Percentiles rank a stretch among this genome's conserved stretches.
These are phyloP conservation scores for Entonaema liquescens DNA, from an alignment of 495 filamentous ascomycete species.

Conservation along the genomic window DNA sequence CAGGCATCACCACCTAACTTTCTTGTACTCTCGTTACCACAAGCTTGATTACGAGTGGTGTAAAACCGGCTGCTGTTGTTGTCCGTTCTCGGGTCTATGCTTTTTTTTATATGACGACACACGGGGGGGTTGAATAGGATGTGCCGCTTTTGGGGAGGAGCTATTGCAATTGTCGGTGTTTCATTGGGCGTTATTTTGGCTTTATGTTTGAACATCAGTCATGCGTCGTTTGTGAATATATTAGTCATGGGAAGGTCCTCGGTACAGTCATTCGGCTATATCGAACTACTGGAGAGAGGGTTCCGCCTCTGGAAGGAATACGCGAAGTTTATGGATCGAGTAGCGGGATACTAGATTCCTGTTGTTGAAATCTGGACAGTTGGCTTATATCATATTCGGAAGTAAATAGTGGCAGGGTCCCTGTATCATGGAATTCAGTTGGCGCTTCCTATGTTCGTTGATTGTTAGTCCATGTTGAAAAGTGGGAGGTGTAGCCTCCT, in stretches of 20 bases:
- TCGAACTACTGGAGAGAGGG: slow-evolving; percentile 4
- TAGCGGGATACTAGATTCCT: slow-evolving; percentile 33
- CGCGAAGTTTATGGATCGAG: slow-evolving; percentile 13
- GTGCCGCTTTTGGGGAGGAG: slow-evolving; percentile 37
- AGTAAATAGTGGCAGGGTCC: slow-evolving; percentile 33
- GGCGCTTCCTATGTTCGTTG: slow-evolving; percentile 30
- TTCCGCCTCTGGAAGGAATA: slow-evolving; percentile 5
- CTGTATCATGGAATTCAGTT: slow-evolving; percentile 38
- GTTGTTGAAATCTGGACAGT: slow-evolving; percentile 13
- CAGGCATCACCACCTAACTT: slow-evolving; percentile 32
- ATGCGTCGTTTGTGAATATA: slow-evolving; percentile 25
- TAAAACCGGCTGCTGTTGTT: slow-evolving; percentile 36
- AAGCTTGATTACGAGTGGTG: slow-evolving; percentile 37
- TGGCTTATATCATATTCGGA: slow-evolving; percentile 23
- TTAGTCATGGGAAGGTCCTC: slow-evolving; percentile 17
- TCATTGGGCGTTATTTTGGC: slow-evolving; percentile 44
- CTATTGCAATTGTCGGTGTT: slow-evolving; percentile 42
- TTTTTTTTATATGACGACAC: slow-evolving; percentile 40
- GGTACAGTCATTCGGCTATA: slow-evolving; percentile 9
- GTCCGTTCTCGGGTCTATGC: slow-evolving; percentile 35
- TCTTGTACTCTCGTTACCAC: slow-evolving; percentile 41
- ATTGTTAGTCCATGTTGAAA: slow-evolving; percentile 5
- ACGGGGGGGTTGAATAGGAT: slow-evolving; percentile 14
- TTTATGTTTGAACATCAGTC: slow-evolving; percentile 33
- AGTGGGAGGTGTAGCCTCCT: slow-evolving; percentile 8